These are phyloP conservation scores for Zasmidium cellare DNA, from an alignment of 2,329 filamentous ascomycete genomes.

Conservation along the genomic window DNA sequence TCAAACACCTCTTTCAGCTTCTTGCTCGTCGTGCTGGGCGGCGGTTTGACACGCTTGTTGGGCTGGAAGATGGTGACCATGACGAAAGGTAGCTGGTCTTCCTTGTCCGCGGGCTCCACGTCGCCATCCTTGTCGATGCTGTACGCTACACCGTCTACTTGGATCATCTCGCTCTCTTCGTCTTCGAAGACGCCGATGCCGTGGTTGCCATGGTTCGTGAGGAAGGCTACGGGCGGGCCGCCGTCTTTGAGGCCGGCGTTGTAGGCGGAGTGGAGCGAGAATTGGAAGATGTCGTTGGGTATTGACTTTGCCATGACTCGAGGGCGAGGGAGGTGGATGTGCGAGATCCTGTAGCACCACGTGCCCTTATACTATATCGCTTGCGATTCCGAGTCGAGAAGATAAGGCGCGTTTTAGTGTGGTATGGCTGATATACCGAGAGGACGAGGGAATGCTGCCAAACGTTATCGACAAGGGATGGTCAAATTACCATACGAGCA, in stretches of 20 bases:
- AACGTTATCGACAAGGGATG: background rate
- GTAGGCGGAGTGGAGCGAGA: constrained; percentile 41
- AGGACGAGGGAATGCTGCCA: background rate
- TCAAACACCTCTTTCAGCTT: constrained; percentile 30
- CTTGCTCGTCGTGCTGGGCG: constrained; percentile 24
- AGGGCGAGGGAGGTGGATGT: background rate
- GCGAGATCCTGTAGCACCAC: background rate
- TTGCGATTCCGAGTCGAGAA: too few species aligned
- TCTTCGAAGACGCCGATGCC: constrained; percentile 44
- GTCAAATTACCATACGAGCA: background rate
- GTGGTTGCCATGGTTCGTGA: constrained; percentile 44
- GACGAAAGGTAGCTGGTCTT: constrained; percentile 40
- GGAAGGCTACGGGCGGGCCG: constrained; percentile 36
- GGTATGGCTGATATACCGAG: background rate
- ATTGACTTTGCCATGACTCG: constrained; percentile 39
- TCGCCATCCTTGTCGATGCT: constrained; percentile 34
- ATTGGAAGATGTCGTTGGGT: constrained; percentile 49
- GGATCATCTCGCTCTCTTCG: constrained; percentile 34
- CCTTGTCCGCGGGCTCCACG: constrained; percentile 33
- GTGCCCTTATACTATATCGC: background rate
- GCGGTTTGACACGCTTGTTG: constrained; percentile 32
- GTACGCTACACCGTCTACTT: constrained; percentile 39
- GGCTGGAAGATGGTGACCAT: constrained; percentile 44
- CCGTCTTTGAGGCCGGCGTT: constrained; percentile 38
- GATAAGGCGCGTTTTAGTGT: background rate